Conservation (phyloP, 139 green algal genomes). For the Chara braunii region DNA sequence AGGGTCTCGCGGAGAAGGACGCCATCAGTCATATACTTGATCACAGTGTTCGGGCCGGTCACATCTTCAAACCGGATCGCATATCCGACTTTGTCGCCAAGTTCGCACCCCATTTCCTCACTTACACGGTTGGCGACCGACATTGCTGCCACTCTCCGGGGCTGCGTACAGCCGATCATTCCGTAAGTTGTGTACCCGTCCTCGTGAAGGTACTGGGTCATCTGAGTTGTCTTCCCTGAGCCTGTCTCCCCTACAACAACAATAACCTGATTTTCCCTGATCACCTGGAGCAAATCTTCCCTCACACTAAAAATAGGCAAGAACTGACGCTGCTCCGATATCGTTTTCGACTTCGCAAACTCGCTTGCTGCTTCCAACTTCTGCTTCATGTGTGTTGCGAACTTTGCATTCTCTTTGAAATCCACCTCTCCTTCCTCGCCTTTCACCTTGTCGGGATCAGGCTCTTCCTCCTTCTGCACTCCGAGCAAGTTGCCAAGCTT, state of each 20-base stretch:
- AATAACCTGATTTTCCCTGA: slow-evolving; percentile 88
- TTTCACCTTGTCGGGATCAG: slow-evolving; percentile 39
- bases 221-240: slow-evolving; percentile 89
- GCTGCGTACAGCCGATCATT: slow-evolving; percentile 90
- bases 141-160: slow-evolving; percentile 91
- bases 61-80: slow-evolving; percentile 97
- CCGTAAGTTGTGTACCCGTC: slow-evolving; percentile 74
- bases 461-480: slow-evolving; percentile 55
- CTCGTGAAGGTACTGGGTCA: slow-evolving; percentile 87
- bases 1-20: slow-evolving; percentile 94
- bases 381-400: slow-evolving; percentile 79
- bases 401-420: slow-evolving; percentile 50
- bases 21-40: slow-evolving; percentile 65
- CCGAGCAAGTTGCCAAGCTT: slow-evolving; percentile 93
- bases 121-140: slow-evolving; percentile 90
- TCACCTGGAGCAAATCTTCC: slow-evolving; percentile 78
- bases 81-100: slow-evolving; percentile 73
- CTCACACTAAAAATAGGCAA: slow-evolving; percentile 79
- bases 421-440: slow-evolving; percentile 49
- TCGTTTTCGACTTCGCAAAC: slow-evolving; percentile 81
- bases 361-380: slow-evolving; percentile 62
- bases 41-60: slow-evolving; percentile 71
- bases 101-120: slow-evolving; percentile 74
- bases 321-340: slow-evolving; percentile 76
- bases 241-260: slow-evolving; percentile 97